phyloP scores from a whole-genome alignment of 202 grass and related monocot species.

The Setaria italica region DNA sequence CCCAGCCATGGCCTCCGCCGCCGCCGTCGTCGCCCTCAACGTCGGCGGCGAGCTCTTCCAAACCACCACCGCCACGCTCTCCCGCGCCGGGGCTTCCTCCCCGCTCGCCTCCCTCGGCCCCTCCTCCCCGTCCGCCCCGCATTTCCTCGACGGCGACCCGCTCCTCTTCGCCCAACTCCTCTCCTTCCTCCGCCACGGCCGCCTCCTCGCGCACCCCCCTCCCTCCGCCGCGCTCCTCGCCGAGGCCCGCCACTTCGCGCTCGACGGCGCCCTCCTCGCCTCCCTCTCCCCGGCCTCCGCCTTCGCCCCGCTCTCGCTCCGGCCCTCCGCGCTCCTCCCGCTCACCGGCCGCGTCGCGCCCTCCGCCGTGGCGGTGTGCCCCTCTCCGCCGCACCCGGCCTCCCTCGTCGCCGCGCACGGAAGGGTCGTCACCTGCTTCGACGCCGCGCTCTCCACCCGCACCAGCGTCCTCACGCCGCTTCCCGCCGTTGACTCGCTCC shows the following conservation, averaged over 20 bases:
- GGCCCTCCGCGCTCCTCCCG: slow-evolving; percentile 43
- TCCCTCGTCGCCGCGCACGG: slow-evolving; percentile 69
- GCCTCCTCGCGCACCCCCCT: slow-evolving; percentile 35
- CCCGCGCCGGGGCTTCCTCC: slow-evolving; percentile 51
- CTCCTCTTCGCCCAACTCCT: slow-evolving; percentile 64
- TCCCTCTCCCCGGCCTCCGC: slow-evolving; percentile 49
- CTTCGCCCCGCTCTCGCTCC: slow-evolving; percentile 52
- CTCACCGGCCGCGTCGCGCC: slow-evolving; percentile 50
- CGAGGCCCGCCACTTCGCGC: slow-evolving; percentile 60
- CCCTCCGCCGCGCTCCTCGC: slow-evolving; percentile 49
- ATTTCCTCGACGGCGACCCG: slow-evolving; percentile 76
- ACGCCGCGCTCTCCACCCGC: slow-evolving; percentile 55
- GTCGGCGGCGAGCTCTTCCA: slow-evolving; percentile 72
- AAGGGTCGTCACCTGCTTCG: slow-evolving; percentile 66
- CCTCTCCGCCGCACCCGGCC: slow-evolving; percentile 29
- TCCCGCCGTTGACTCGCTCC: slow-evolving; percentile 63
- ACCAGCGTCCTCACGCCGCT: slow-evolving; percentile 61
- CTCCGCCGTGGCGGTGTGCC: slow-evolving; percentile 41
- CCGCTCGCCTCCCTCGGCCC: slow-evolving; percentile 55
- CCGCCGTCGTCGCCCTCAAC: slow-evolving; percentile 55
- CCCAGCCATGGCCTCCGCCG: slow-evolving; percentile 21
- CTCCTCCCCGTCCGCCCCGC: slow-evolving; percentile 30
- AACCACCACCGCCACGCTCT: slow-evolving; percentile 63
- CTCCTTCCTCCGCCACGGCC: slow-evolving; percentile 69
- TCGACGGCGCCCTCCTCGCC: slow-evolving; percentile 56